Base-by-base conservation (phyloP, 805 yeast species). In the Wickerhamiella allomyrinae region DNA sequence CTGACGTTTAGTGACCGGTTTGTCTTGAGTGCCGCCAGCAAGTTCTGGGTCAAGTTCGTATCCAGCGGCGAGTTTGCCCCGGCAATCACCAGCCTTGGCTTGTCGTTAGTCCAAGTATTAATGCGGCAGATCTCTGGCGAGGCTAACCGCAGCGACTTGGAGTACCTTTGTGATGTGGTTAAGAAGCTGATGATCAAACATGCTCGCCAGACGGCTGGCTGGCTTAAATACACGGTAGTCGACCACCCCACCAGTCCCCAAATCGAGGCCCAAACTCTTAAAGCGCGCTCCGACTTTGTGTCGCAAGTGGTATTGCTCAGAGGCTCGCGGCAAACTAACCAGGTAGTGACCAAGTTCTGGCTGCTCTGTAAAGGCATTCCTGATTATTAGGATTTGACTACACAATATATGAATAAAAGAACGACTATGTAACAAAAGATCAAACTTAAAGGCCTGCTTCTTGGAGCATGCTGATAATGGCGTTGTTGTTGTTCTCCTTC, bases 31-130 rank as follows among this genome's bases (percentile, higher is more conserved):
- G 63, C 78, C 1, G 59, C 71, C 0, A 65, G 69, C 40, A 60
- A 63, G 38, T 76, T 79, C 49, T 79, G 86, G 85, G 60, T 60
- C 2, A 57, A 58, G 23, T 49, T 76, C 6, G 51, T 76, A 7
- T 53, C 48, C 4, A 29, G 37, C 14, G 23, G 36, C 6, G 36
- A 11, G 20, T 25, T 43, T 20, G 15, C 46, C 45, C 49, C 29
- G 49, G 47, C 45, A 54, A 21, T 59, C 58, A 47, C 47, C 43
- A 35, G 55, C 48, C 31, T 55, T 62, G 52, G 65, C 19, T 39
- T 46, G 43, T 48, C 64, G 52, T 42, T 66, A 27, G 39, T 58
- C 21, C 21, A 42, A 46, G 41, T 66, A 1, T 65, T 77, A 20
- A 48, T 73, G 5, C 54, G 58, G 34, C 61, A 66, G 33, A 56